Evolutionary conservation across 768 basidiomycete genomes (phyloP).

Genomic region (Phlegmacium glaucopus): DNA sequence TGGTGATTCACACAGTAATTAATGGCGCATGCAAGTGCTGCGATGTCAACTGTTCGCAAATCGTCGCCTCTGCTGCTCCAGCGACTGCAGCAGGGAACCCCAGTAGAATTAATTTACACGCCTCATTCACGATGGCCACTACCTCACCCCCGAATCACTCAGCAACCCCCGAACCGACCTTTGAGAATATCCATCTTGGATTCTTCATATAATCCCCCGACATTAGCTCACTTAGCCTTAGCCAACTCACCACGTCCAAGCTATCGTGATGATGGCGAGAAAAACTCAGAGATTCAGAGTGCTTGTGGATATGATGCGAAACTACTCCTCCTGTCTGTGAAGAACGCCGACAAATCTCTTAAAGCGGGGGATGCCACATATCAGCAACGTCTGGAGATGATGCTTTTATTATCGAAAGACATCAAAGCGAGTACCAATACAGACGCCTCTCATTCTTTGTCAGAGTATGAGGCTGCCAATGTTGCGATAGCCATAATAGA

Average conservation of each 20-base stretch:
- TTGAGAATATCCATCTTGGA: slow-evolving; percentile 76
- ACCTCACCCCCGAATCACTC: slow-evolving; percentile 16
- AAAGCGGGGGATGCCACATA: slow-evolving; percentile 70
- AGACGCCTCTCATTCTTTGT: background rate
- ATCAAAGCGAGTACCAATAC: slow-evolving; percentile 4
- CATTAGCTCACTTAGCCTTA: slow-evolving; percentile 78
- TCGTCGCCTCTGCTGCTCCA: slow-evolving; percentile 24
- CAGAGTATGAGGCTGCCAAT: slow-evolving; percentile 31
- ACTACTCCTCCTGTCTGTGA: slow-evolving; percentile 77
- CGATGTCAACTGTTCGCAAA: slow-evolving; percentile 18
- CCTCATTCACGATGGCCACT: slow-evolving; percentile 68
- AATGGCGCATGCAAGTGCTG: slow-evolving; percentile 8
- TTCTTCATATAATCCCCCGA: slow-evolving; percentile 93
- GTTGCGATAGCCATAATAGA: slow-evolving; percentile 80
- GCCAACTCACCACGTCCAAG: slow-evolving; percentile 42
- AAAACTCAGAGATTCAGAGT: slow-evolving; percentile 1
- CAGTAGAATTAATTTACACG: slow-evolving; percentile 58
- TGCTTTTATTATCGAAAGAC: slow-evolving; percentile 60
- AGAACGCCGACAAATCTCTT: slow-evolving; percentile 82
- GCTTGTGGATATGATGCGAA: slow-evolving; percentile 59
- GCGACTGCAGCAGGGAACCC: slow-evolving; percentile 41
- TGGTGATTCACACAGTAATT: background rate
- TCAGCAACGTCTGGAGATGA: slow-evolving; percentile 85
- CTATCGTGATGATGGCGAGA: slow-evolving; percentile 5
- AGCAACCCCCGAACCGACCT: slow-evolving; percentile 11